Conservation (phyloP, 306 rosid genomes). For the Vicia villosa region DNA sequence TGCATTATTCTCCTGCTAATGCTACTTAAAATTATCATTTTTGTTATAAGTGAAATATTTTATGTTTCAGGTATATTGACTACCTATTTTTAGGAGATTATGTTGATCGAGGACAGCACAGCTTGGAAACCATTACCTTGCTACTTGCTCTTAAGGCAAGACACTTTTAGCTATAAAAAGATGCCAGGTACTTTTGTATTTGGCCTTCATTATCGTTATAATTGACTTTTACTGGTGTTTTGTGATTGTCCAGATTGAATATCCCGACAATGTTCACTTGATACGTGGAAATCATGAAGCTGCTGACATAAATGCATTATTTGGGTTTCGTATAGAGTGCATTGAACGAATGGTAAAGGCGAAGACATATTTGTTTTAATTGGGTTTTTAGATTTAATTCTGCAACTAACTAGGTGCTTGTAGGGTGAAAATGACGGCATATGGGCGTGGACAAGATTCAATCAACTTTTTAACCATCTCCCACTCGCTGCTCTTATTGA, state of each 20-base stretch:
- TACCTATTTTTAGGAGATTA: constrained; percentile 99
- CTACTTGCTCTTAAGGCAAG: constrained; percentile 96
- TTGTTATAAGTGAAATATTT: constrained; percentile 30
- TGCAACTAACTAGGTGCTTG: constrained; percentile 42
- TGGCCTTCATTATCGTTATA: constrained; percentile 28
- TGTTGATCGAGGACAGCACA: constrained; percentile 99
- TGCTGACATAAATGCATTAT: constrained; percentile 97
- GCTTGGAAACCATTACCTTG: constrained; percentile 97
- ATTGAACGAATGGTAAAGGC: constrained; percentile 94
- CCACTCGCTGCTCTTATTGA: constrained; percentile 98
- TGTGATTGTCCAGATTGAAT: constrained; percentile 78
- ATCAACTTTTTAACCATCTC: constrained; percentile 97
- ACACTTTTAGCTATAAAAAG: constrained; percentile 33
- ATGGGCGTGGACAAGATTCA: constrained; percentile 99
- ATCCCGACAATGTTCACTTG: constrained; percentile 95
- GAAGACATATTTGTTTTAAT: constrained; percentile 32
- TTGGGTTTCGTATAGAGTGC: constrained; percentile 99
- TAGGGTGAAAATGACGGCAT: constrained; percentile 99
- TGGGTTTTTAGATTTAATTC: constrained; percentile 35
- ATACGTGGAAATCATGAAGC: constrained; percentile 99
- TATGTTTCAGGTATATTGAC: constrained; percentile 84
- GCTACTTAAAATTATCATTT: constrained; percentile 27
- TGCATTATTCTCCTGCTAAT: constrained; percentile 19
- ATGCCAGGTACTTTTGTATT: constrained; percentile 29
- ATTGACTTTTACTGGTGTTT: constrained; percentile 32